Conservation (phyloP, 179 eudicot genomes). For the Beta macrorhiza region DNA sequence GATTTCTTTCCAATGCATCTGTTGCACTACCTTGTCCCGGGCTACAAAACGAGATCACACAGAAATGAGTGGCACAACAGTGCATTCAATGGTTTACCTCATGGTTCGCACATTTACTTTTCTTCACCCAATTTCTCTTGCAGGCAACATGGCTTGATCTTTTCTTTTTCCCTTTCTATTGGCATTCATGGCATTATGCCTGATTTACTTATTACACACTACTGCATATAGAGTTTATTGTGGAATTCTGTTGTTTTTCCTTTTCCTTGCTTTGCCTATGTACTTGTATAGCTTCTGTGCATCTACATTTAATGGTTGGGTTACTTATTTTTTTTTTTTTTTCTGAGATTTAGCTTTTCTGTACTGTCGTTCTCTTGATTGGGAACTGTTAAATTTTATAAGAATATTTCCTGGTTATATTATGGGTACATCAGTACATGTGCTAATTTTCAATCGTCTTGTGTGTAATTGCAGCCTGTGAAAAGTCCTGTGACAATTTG, state of each 20-base stretch:
- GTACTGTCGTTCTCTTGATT: background rate
- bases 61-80: conserved; percentile 25
- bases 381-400: background rate
- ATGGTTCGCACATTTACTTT: conserved; percentile 30
- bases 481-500: conserved; percentile 85
- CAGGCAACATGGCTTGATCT: conserved; percentile 41
- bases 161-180: background rate
- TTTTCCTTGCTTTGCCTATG: background rate
- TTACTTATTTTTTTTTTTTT: background rate
- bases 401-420: background rate
- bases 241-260: background rate
- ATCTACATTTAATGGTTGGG: background rate
- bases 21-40: conserved; percentile 76
- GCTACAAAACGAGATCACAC: conserved; percentile 27
- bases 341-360: background rate
- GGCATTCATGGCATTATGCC: background rate
- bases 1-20: conserved; percentile 57
- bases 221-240: background rate
- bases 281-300: background rate
- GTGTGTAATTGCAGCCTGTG: conserved; percentile 65
- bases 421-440: background rate
- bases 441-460: background rate
- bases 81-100: conserved; percentile 22
- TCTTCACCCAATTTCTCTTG: conserved; percentile 55
- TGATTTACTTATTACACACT: background rate